These are phyloP conservation scores for Trichocladium uniseriatum DNA, from an alignment of 495 filamentous ascomycete genomes.

Conservation along the genomic window DNA sequence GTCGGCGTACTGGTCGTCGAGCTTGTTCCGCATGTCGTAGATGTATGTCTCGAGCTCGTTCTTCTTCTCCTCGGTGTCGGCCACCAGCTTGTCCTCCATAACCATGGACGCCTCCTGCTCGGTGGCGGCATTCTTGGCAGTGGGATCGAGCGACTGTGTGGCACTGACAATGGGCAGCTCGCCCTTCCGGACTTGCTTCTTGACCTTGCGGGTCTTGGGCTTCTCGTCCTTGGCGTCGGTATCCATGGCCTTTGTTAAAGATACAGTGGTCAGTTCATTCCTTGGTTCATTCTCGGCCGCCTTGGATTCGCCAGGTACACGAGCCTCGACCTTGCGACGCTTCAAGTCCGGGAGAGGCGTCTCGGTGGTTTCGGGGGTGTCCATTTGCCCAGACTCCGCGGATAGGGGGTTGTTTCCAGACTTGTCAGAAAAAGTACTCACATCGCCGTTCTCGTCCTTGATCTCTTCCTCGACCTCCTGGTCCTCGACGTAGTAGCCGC, in stretches of 20 bases:
- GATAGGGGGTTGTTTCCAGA: neutral
- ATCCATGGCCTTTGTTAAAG: conserved; percentile 70
- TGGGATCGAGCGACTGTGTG: conserved; percentile 66
- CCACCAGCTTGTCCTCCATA: conserved; percentile 97
- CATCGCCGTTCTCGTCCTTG: conserved; percentile 55
- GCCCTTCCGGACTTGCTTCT: conserved; percentile 98
- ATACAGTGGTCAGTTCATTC: conserved; percentile 18
- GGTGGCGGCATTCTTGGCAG: conserved; percentile 51
- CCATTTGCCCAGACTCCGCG: neutral
- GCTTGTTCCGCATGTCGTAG: conserved; percentile 90
- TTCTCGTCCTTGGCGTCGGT: conserved; percentile 65
- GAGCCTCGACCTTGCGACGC: conserved; percentile 24
- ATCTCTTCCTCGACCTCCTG: conserved; percentile 95
- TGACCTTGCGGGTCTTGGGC: conserved; percentile 94
- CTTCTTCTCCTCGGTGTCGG: conserved; percentile 98
- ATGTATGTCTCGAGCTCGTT: conserved; percentile 97
- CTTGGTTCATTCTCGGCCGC: neutral
- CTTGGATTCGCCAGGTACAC: conserved; percentile 8
- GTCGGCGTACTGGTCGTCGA: conserved; percentile 80
- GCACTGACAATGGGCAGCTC: conserved; percentile 81
- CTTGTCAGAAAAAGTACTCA: conserved; percentile 43
- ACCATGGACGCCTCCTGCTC: conserved; percentile 87
- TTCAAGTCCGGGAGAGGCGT: conserved; percentile 13
- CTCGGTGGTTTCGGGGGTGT: conserved; percentile 2
- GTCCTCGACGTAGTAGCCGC: conserved; percentile 96